phyloP scores from a whole-genome alignment of 345 rosid genomes.

The Melaleuca alternifolia region DNA sequence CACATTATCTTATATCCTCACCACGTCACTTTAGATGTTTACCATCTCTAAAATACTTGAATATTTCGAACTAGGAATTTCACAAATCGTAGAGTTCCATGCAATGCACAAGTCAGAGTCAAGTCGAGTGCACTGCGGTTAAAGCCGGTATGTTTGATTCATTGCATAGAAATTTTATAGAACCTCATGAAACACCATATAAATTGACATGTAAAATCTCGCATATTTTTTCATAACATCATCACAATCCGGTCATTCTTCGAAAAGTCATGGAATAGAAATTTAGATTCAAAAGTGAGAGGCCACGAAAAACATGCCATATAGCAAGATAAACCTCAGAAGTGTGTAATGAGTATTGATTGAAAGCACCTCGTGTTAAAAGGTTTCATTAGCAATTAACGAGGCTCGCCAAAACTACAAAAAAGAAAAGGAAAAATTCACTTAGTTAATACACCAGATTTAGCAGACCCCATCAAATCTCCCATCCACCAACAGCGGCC shows the following conservation, averaged over 20 bases:
- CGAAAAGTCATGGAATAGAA: too few relatives aligned
- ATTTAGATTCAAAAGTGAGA: too few relatives aligned
- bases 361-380: too few relatives aligned
- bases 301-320: too few relatives aligned
- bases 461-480: neutral
- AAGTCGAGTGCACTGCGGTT: too few relatives aligned
- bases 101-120: neutral
- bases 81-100: neutral
- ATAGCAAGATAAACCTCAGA: too few relatives aligned
- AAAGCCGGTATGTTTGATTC: neutral
- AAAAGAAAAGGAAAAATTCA: too few relatives aligned
- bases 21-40: neutral
- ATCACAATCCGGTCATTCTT: too few relatives aligned
- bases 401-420: too few relatives aligned
- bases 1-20: neutral
- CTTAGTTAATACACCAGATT: neutral
- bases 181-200: fast-evolving
- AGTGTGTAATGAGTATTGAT: too few relatives aligned
- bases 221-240: neutral
- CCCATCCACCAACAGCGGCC: neutral
- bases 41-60: neutral
- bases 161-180: neutral
- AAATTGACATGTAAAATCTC: neutral
- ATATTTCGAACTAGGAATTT: neutral
- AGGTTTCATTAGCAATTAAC: too few relatives aligned